Base-by-base conservation (phyloP, 2,329 filamentous ascomycete species). In the Exophiala aquamarina region DNA sequence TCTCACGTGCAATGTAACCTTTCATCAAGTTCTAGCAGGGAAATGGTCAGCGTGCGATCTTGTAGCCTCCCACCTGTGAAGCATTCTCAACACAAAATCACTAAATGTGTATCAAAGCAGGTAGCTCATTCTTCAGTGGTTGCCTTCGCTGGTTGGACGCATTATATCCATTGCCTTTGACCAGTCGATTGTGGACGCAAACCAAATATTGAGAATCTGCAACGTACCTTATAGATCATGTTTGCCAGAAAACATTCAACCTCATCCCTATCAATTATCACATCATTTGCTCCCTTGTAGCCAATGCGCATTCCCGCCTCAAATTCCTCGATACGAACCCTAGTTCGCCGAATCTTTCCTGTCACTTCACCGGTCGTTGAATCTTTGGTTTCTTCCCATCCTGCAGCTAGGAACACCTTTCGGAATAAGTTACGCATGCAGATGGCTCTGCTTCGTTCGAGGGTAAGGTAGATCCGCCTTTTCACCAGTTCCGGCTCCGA, bases 181-280 rank as follows among this genome's bases (percentile, higher is more conserved):
- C n/a, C n/a, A n/a, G n/a, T n/a, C n/a, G n/a, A n/a, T n/a, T n/a
- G n/a, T n/a, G n/a, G n/a, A n/a, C n/a, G n/a, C n/a, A n/a, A n/a
- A n/a, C n/a, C n/a, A n/a, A n/a, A n/a, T n/a, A n/a, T n/a, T n/a
- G n/a, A n/a, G n/a, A 15, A 19, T 17, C 10, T 44, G 14, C 33
- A 46, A 70, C 74, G 51, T 69, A 95, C 92, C 82, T 97, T 98
- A 75, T 97, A 98, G 53, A 98, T 95, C 80, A 96, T 88, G 65
- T 96, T 97, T 20, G 93, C 89, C 61, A 98, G 65, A 60, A 96
- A 72, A 66, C 93, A 98, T 68, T 98, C 94, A 3, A 97, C 91
- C 68, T 98, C 93, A 63, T 98, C 94, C 23, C 80, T 77, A 59
- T 96, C 93, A 26, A 94, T 74, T 26, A 75, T 70, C 63, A 87